Conservation (phyloP, 2,329 filamentous ascomycete genomes). For the Pyricularia pennisetigena region DNA sequence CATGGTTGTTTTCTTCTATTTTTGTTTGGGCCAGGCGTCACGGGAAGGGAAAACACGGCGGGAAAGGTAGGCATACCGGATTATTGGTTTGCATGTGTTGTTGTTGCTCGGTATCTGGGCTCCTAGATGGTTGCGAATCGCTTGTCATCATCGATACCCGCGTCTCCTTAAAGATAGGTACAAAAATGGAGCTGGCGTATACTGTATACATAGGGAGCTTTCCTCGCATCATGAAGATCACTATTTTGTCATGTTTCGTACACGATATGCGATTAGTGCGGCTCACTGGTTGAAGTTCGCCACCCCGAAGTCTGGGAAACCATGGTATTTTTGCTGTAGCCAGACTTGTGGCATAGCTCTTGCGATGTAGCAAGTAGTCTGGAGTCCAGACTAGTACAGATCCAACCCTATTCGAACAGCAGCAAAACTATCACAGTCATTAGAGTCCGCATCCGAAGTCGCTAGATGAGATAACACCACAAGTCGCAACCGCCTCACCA, state of each 20-base stretch:
- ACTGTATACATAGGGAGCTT: neutral
- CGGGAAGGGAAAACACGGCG: neutral
- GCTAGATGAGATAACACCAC: neutral
- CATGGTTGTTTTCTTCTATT: neutral
- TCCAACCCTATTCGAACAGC: neutral
- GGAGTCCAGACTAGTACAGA: too few species aligned
- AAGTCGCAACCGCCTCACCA: neutral
- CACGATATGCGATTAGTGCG: neutral
- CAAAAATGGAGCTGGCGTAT: neutral
- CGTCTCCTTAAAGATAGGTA: neutral
- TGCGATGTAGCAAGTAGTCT: neutral
- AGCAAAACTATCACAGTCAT: neutral
- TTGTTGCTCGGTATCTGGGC: neutral
- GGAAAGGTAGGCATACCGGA: neutral
- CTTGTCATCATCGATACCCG: neutral
- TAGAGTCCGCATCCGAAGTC: too few species aligned
- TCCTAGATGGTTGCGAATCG: neutral
- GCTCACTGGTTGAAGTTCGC: neutral
- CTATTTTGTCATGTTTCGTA: neutral
- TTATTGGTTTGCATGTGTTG: neutral
- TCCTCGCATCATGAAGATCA: neutral
- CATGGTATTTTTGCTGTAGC: neutral
- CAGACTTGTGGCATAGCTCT: neutral
- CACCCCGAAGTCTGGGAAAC: neutral
- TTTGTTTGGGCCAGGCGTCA: neutral